Percentiles rank a stretch among this genome's conserved stretches.
Evolutionary conservation across 768 basidiomycete genomes (phyloP).

Genomic region (Strobilomyces confusus): DNA sequence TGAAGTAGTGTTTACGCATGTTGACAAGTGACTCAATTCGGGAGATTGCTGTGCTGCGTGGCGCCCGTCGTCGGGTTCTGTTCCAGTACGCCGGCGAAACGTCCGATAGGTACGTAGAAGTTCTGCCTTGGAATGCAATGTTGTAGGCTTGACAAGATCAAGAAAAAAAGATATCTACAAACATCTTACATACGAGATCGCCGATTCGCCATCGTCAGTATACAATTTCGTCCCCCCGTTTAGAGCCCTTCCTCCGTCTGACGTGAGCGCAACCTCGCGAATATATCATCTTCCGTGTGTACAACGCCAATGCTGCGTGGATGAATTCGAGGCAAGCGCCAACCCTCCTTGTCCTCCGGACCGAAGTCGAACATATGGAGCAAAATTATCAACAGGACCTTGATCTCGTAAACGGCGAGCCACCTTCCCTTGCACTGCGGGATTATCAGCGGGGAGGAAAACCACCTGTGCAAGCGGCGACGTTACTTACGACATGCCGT

Average conservation of each 20-base stretch:
- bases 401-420: conserved; percentile 23
- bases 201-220: too few species aligned
- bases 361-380: conserved; percentile 14
- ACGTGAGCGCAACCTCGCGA: conserved; percentile 6
- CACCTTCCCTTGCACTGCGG: conserved; percentile 23
- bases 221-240: not conserved
- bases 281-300: conserved; percentile 20
- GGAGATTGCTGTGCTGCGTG: too few species aligned
- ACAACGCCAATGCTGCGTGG: conserved; percentile 9
- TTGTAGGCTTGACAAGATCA: too few species aligned
- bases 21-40: too few species aligned
- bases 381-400: conserved; percentile 15
- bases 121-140: too few species aligned
- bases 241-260: not conserved
- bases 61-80: too few species aligned
- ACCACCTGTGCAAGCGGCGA: not conserved
- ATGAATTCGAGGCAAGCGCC: conserved; percentile 11
- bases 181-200: not conserved
- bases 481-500: conserved; percentile 14
- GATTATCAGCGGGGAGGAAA: not conserved
- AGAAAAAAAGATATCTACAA: not conserved
- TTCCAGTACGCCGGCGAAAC: too few species aligned
- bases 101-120: too few species aligned
- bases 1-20: too few species aligned
- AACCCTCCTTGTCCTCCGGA: conserved; percentile 1